Base-by-base conservation (phyloP, 2,329 filamentous ascomycete species). In the Ophiosphaerella korrae region DNA sequence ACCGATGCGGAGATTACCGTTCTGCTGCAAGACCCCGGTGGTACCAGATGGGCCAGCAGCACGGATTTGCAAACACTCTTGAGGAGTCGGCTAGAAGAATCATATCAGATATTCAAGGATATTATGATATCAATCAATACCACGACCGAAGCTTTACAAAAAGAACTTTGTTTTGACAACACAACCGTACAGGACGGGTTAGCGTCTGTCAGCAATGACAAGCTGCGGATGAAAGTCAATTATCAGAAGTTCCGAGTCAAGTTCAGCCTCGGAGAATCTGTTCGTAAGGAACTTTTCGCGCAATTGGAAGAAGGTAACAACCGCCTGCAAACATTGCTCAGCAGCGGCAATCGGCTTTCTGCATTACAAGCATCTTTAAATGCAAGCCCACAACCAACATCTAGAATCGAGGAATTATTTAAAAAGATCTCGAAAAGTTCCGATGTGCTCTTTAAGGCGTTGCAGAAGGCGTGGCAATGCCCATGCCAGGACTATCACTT, bases 401-500 rank as follows among this genome's bases (percentile, higher is more conserved):
- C 31, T 8, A 39, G 24, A 5, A 37, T 62, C 7, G 58, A 57
- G 32, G 40, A 39, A 0, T 43, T 50, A 7, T 52, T 63, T 34
- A 57, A 52, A 26, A 52, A 51, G 26, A 46, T 35, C 1, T 58
- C 24, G 31, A 62, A 49, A 18, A 53, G 55, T 18, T 59, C 62
- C 29, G 49, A 57, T 16, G 31, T 42, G 6, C 48, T 65, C 1
- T 63, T 60, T 26, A 52, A 52, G 40, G 56, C 60, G 7, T 23
- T 65, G 13, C 47, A 58, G 18, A 53, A 52, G 8, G 53, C 62
- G 18, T 63, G 60, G 56, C 42, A 58, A 24, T 65, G 60, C 46
- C 54, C 53, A 2, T 65, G 62, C 46, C 49, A 52, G 45, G 52
- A 57, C 13, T 56, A 63, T 42, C 62, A 64, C 38, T 57, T 54